Evolutionary conservation across 2,329 filamentous ascomycete genomes (phyloP).

Genomic region (Blastomyces emzantsi): DNA sequence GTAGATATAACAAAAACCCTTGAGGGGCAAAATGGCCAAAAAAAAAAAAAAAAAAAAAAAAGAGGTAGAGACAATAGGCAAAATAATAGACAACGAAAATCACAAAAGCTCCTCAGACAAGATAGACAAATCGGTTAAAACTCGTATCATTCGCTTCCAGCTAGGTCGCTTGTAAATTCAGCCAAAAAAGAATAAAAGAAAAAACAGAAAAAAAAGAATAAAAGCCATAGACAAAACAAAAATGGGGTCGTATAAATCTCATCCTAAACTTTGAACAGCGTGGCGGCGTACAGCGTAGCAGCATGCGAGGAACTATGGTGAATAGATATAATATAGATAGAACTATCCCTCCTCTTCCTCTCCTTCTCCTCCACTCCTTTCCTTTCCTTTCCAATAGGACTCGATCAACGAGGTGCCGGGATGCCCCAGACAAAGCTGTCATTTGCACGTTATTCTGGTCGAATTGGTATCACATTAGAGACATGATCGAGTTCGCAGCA

Average conservation of each 20-base stretch:
- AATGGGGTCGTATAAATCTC: neutral
- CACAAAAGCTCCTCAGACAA: neutral
- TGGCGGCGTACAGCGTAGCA: neutral
- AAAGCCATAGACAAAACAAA: neutral
- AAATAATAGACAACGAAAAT: neutral
- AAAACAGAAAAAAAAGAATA: no score
- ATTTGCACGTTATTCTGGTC: neutral
- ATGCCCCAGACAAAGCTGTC: neutral
- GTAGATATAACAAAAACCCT: no score
- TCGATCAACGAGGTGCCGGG: neutral
- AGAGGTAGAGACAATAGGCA: neutral
- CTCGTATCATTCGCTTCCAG: no score
- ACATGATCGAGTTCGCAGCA: slow-evolving; percentile 32
- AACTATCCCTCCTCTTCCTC: neutral
- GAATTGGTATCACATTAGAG: slow-evolving; percentile 21
- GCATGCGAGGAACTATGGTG: neutral
- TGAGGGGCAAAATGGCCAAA: no score
- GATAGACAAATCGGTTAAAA: no score
- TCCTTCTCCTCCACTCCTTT: neutral
- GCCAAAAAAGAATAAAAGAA: neutral
- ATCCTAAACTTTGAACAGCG: neutral
- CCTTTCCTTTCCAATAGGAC: neutral
- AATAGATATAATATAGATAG: neutral
- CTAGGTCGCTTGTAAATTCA: neutral
- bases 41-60: neutral